Conservation (phyloP, 2,329 filamentous ascomycete genomes). For the Domatiomyces globalis region DNA sequence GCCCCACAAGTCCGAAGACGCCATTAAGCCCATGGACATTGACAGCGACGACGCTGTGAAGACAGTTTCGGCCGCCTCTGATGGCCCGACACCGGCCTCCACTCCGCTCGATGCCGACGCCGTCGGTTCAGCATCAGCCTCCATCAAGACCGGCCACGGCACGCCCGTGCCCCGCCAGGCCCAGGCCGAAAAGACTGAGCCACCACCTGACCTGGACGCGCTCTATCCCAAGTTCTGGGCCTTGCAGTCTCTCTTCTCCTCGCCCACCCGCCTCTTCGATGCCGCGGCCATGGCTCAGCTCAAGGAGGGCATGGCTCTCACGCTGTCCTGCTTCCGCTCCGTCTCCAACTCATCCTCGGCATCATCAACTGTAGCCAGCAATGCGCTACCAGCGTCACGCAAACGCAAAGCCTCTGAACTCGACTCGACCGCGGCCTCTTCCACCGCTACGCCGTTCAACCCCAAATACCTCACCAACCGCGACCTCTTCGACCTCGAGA, state of each 20-base stretch:
- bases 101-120: conserved; percentile 14
- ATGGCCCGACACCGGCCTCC: conserved; percentile 20
- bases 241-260: conserved; percentile 79
- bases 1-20: conserved; percentile 29
- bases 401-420: conserved; percentile 48
- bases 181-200: conserved; percentile 17
- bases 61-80: conserved; percentile 20
- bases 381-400: neutral
- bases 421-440: neutral
- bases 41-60: conserved; percentile 23
- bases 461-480: conserved; percentile 97
- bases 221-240: conserved; percentile 93
- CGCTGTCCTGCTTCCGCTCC: conserved; percentile 60
- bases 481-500: conserved; percentile 90
- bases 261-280: conserved; percentile 72
- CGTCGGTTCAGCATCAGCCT: neutral
- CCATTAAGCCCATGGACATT: conserved; percentile 52
- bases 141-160: conserved; percentile 5
- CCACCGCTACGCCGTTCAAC: conserved; percentile 51
- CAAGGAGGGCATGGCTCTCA: conserved; percentile 47
- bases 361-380: conserved; percentile 32
- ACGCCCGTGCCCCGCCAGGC: conserved; percentile 8
- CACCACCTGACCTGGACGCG: conserved; percentile 43
- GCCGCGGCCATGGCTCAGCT: conserved; percentile 51
- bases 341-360: conserved; percentile 52